Evolutionary conservation across 2,329 filamentous ascomycete genomes (phyloP).

Genomic region (Beauveria caledonica): DNA sequence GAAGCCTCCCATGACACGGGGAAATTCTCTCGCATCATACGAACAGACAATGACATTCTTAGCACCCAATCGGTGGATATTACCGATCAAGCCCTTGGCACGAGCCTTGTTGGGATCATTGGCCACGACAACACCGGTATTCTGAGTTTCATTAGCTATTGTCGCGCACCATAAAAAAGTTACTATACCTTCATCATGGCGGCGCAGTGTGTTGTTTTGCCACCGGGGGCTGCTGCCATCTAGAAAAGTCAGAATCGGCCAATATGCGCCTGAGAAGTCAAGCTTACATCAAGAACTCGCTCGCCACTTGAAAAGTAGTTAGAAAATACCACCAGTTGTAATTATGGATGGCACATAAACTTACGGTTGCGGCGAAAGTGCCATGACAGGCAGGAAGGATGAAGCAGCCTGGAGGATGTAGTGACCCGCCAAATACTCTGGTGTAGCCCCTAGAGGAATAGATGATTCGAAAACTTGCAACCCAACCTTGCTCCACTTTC

Average conservation of each 20-base stretch:
- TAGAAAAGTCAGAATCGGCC: constrained; percentile 2
- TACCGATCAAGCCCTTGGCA: constrained; percentile 95
- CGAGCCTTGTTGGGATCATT: constrained; percentile 93
- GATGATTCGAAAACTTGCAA: constrained; percentile 92
- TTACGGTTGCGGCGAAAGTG: constrained; percentile 83
- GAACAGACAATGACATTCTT: constrained; percentile 94
- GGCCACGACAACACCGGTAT: constrained; percentile 89
- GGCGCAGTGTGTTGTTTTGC: constrained; percentile 94
- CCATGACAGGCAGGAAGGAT: constrained; percentile 97
- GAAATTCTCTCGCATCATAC: constrained; percentile 91
- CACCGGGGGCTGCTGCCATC: constrained; percentile 89
- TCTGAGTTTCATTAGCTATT: constrained; percentile 29
- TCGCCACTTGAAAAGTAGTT: constrained; percentile 36
- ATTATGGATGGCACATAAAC: neutral
- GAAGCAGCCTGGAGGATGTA: constrained; percentile 97
- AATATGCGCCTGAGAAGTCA: neutral
- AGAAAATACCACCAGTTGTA: neutral
- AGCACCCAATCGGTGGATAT: constrained; percentile 88
- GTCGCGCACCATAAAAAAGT: neutral
- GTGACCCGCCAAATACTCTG: constrained; percentile 93
- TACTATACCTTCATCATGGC: constrained; percentile 63
- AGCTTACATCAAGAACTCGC: constrained; percentile 62
- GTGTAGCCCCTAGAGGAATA: constrained; percentile 81
- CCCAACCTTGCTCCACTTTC: constrained; percentile 98
- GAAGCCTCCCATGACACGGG: constrained; percentile 89